Evolutionary conservation across 306 rosid species (phyloP).

Genomic region (Citrullus colocynthis): DNA sequence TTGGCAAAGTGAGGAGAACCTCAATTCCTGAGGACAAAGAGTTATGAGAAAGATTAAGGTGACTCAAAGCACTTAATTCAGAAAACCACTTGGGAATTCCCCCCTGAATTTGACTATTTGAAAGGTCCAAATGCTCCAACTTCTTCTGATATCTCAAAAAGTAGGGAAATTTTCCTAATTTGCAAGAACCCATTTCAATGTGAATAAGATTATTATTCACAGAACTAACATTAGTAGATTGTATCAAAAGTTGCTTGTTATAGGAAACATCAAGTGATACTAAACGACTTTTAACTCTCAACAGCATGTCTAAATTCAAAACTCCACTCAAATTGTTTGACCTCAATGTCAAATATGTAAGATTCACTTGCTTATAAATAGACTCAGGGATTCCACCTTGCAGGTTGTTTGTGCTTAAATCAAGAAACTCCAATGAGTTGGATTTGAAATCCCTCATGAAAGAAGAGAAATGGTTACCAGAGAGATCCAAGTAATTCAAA

Average conservation of each 20-base stretch:
- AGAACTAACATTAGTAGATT: neutral
- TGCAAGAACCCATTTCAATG: slow-evolving; percentile 8
- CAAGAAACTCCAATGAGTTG: neutral
- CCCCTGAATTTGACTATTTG: slow-evolving; percentile 11
- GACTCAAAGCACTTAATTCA: neutral
- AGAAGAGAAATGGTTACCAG: neutral
- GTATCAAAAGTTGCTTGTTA: neutral
- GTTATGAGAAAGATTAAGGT: neutral
- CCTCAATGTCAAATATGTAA: neutral
- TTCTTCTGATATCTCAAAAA: neutral
- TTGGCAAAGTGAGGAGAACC: slow-evolving; percentile 8
- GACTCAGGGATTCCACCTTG: slow-evolving; percentile 7
- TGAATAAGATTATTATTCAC: neutral
- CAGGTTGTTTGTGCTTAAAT: slow-evolving; percentile 1
- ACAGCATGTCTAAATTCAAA: neutral
- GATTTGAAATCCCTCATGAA: neutral
- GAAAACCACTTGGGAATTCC: slow-evolving; percentile 15
- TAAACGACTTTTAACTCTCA: neutral
- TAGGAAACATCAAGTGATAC: neutral
- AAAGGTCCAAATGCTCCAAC: neutral
- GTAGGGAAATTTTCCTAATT: slow-evolving; percentile 9
- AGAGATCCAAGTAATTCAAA: neutral
- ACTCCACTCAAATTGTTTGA: slow-evolving; percentile 7
- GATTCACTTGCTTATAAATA: neutral
- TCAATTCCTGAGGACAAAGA: neutral